Conservation (phyloP, 345 rosid species). For the Eucalyptus erythrocorys region DNA sequence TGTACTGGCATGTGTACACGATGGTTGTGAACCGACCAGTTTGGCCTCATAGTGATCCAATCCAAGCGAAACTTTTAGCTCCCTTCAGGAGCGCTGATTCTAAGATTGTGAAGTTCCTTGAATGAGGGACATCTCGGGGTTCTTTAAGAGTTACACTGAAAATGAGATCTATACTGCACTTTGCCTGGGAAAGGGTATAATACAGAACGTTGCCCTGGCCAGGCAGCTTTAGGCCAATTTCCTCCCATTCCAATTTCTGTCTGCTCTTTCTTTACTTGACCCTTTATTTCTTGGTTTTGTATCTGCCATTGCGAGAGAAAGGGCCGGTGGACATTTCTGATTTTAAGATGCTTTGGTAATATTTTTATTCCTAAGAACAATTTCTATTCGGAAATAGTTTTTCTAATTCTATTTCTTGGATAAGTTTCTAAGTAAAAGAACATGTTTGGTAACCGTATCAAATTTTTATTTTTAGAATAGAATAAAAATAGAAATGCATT, state of each 20-base stretch:
- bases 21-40: constrained; percentile 7
- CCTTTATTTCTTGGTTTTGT: no score
- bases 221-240: no score
- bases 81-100: not conserved
- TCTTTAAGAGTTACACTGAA: not conserved
- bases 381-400: accelerated
- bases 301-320: no score
- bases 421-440: accelerated
- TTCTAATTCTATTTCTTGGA: accelerated
- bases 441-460: accelerated
- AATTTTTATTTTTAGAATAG: accelerated
- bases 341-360: no score
- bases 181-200: no score
- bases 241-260: no score
- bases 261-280: no score
- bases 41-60: not conserved
- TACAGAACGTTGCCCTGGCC: no score
- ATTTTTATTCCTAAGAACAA: accelerated
- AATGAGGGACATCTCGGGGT: not conserved
- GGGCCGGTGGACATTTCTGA: no score
- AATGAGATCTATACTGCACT: not conserved
- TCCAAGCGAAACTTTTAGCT: not conserved
- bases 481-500: no score
- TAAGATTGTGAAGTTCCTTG: not conserved
- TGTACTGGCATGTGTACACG: constrained; percentile 17